phyloP scores from a whole-genome alignment of 306 rosid species.

The Cicer chorassanicum region DNA sequence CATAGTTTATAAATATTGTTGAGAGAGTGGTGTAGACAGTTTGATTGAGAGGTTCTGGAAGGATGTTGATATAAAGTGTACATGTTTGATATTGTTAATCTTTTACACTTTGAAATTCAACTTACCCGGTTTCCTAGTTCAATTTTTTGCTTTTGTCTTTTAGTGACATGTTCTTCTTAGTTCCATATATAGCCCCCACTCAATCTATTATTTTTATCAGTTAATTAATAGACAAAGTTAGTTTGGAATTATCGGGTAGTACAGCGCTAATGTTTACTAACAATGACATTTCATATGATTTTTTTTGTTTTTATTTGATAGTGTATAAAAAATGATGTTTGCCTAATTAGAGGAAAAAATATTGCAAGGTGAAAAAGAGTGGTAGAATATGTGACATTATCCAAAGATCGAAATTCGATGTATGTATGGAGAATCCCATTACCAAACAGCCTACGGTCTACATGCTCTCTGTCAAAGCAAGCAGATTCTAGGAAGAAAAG shows the following conservation, averaged over 20 bases:
- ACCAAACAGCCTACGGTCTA: slow-evolving; percentile 38
- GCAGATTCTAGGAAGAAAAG: slow-evolving; percentile 36
- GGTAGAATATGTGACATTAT: slow-evolving; percentile 20
- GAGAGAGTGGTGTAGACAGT: no score
- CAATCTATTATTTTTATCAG: no score
- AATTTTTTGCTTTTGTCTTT: no score
- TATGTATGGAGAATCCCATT: background rate
- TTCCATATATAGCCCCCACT: no score
- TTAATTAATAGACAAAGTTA: background rate
- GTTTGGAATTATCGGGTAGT: slow-evolving; percentile 23
- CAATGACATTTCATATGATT: background rate
- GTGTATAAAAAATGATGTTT: slow-evolving; percentile 5
- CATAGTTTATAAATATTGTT: no score
- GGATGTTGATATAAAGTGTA: no score
- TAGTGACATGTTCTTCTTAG: no score
- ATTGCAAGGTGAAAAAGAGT: slow-evolving; percentile 13
- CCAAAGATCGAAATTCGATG: slow-evolving; percentile 41
- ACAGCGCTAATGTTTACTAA: slow-evolving; percentile 1
- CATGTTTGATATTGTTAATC: no score
- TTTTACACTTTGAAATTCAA: no score
- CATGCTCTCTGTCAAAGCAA: slow-evolving; percentile 22
- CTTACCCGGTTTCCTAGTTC: no score
- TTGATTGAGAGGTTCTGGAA: no score
- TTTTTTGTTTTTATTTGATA: background rate
- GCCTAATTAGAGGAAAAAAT: slow-evolving; percentile 17